phyloP scores from a whole-genome alignment of 169 alveolate species.

The Cystoisospora suis region DNA sequence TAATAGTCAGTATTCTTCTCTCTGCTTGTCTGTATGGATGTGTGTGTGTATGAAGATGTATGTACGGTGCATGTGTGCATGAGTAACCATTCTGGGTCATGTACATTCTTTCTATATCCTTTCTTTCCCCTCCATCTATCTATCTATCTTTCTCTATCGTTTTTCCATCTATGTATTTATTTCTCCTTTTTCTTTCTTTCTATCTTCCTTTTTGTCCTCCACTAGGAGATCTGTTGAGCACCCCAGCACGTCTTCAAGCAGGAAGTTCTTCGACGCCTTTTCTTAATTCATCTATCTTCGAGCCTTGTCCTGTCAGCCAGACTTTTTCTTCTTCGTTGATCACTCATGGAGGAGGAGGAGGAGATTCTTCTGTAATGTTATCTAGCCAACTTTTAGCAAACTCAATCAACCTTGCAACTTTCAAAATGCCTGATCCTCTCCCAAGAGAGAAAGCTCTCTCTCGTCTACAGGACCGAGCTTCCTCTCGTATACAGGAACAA shows the following conservation, averaged over 20 bases:
- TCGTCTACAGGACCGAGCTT: conserved; percentile 4
- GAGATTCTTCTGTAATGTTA: neutral
- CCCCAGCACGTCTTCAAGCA: neutral
- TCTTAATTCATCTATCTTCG: neutral
- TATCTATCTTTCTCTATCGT: no score
- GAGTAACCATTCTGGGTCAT: no score
- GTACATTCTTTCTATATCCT: no score
- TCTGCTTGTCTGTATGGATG: no score
- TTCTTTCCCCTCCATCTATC: no score
- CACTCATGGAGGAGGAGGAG: neutral
- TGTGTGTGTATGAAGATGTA: no score
- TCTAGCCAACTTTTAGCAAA: neutral
- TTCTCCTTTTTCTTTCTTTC: neutral
- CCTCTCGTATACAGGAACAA: neutral
- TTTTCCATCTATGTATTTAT: neutral
- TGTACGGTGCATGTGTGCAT: no score
- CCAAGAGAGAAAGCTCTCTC: conserved; percentile 5
- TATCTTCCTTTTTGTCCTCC: neutral
- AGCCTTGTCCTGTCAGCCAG: conserved; percentile 13
- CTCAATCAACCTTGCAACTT: neutral
- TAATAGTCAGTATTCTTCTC: no score
- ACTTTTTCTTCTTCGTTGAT: neutral
- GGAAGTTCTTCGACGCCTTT: conserved; percentile 10
- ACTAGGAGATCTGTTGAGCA: neutral
- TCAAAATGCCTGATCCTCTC: neutral